Evolutionary conservation across 2,329 filamentous ascomycete species (phyloP).

Genomic region (Blastomyces silverae): DNA sequence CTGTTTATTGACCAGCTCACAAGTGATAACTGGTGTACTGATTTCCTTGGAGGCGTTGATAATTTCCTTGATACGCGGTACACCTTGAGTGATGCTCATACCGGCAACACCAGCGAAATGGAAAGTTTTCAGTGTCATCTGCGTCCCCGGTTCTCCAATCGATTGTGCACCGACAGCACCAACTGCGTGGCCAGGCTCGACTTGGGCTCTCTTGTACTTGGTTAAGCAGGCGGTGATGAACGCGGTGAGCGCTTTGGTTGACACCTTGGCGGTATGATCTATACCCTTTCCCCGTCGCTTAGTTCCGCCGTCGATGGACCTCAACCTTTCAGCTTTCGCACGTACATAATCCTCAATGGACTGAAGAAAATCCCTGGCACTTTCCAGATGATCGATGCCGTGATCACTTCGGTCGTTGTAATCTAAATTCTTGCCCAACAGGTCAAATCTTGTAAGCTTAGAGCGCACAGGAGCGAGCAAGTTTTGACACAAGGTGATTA

Average conservation of each 20-base stretch:
- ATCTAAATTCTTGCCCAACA: constrained; percentile 55
- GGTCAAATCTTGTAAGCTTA: constrained; percentile 56
- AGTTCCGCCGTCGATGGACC: constrained; percentile 28
- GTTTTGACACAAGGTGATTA: constrained; percentile 59
- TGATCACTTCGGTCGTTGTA: constrained; percentile 65
- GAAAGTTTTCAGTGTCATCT: constrained; percentile 99
- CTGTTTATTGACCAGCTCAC: constrained; percentile 68
- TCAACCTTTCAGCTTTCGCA: constrained; percentile 56
- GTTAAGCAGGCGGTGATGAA: constrained; percentile 78
- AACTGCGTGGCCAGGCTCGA: constrained; percentile 91
- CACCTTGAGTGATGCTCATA: constrained; percentile 99
- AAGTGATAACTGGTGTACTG: constrained; percentile 88
- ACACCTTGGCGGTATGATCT: constrained; percentile 78
- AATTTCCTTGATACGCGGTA: constrained; percentile 99
- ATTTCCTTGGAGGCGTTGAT: constrained; percentile 96
- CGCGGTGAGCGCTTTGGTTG: constrained; percentile 60
- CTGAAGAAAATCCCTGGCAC: constrained; percentile 71
- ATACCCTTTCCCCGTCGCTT: constrained; percentile 34
- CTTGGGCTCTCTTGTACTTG: constrained; percentile 85
- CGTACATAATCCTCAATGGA: constrained; percentile 68
- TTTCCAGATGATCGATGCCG: constrained; percentile 69
- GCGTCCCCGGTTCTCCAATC: constrained; percentile 94
- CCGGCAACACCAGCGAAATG: constrained; percentile 99
- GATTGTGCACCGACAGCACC: constrained; percentile 95
- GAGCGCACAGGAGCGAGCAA: constrained; percentile 62